phyloP scores from a whole-genome alignment of 1,284 basidiomycete species.

The Testicularia cyperi region DNA sequence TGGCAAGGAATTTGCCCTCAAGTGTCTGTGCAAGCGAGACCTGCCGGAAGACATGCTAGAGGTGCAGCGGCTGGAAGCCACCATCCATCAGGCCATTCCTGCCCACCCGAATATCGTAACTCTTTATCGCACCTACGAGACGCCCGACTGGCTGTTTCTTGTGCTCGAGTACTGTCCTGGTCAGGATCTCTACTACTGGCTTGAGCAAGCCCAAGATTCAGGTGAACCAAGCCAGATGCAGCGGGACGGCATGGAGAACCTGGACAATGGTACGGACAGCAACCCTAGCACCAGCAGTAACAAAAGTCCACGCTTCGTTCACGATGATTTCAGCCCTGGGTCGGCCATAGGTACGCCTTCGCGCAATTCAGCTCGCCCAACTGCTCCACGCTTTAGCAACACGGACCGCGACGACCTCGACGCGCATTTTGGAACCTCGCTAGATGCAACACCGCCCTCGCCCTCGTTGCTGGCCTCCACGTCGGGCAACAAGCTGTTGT shows the following conservation, averaged over 20 bases:
- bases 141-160: slow-evolving; percentile 75
- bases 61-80: slow-evolving; percentile 66
- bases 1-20: slow-evolving; percentile 81
- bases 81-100: slow-evolving; percentile 89
- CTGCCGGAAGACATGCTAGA: slow-evolving; percentile 52
- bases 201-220: slow-evolving; percentile 67
- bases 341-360: too few species aligned
- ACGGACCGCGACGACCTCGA: slow-evolving; percentile 14
- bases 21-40: slow-evolving; percentile 76
- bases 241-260: too few species aligned
- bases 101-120: slow-evolving; percentile 93
- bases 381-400: too few species aligned
- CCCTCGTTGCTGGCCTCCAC: slow-evolving; percentile 80
- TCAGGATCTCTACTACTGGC: slow-evolving; percentile 86
- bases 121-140: slow-evolving; percentile 71
- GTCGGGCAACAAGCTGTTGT: slow-evolving; percentile 78
- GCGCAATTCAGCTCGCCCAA: too few species aligned
- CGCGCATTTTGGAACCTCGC: slow-evolving; percentile 9
- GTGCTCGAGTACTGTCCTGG: slow-evolving; percentile 91
- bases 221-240: too few species aligned
- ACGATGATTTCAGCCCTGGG: too few species aligned
- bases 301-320: too few species aligned
- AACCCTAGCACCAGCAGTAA: too few species aligned
- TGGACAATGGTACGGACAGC: too few species aligned
- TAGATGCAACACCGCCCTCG: slow-evolving; percentile 71